Evolutionary conservation across 2,329 filamentous ascomycete genomes (phyloP).

Genomic region (Diaporthe sp.): DNA sequence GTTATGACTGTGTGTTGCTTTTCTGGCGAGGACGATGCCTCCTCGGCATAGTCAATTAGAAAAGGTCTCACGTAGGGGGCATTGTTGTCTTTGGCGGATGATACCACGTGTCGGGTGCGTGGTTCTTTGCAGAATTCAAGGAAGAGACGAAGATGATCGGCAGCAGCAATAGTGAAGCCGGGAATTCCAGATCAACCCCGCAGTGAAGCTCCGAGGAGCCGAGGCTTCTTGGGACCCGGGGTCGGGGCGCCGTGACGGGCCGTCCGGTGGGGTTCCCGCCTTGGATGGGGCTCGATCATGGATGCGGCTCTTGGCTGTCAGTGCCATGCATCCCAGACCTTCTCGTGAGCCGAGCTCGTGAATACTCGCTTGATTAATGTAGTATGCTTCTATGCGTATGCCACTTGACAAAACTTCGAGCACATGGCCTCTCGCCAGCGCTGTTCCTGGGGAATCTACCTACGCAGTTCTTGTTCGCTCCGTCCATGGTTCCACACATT

Average conservation of each 20-base stretch:
- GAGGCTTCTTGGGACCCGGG: constrained; percentile 15
- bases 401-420: neutral
- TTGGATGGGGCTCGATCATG: neutral
- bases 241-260: constrained; percentile 10
- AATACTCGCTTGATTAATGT: constrained; percentile 28
- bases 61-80: neutral
- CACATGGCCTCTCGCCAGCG: constrained; percentile 3
- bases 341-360: neutral
- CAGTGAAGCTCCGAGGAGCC: constrained; percentile 16
- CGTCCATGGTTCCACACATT: constrained; percentile 23
- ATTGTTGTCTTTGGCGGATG: neutral
- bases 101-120: neutral
- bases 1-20: neutral
- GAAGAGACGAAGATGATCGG: neutral
- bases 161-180: neutral
- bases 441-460: constrained; percentile 33
- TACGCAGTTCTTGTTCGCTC: constrained; percentile 8
- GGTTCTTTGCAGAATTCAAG: neutral
- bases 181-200: constrained; percentile 7
- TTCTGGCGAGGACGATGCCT: neutral
- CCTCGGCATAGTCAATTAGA: neutral
- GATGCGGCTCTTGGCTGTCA: neutral
- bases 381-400: constrained; percentile 26
- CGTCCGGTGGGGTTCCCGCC: neutral
- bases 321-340: neutral